These are phyloP conservation scores for Symbiotaphrina buchneri DNA, from an alignment of 495 filamentous ascomycete species.

Conservation along the genomic window DNA sequence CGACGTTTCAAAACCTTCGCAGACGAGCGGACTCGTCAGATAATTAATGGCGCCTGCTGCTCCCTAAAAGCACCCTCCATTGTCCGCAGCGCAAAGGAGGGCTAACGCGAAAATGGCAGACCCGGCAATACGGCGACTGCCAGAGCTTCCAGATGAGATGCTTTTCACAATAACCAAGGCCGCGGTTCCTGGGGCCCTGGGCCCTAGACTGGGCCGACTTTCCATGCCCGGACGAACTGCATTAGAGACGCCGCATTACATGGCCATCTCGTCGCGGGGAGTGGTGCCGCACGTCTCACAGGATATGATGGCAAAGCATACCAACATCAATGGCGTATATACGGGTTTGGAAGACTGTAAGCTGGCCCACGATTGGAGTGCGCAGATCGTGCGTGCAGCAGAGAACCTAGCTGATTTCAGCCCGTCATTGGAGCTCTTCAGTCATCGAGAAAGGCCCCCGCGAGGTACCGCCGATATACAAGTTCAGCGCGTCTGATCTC, in stretches of 20 bases:
- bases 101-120: too few relatives aligned
- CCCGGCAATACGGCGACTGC: too few relatives aligned
- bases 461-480: constrained; percentile 27
- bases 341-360: constrained; percentile 85
- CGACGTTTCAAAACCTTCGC: too few relatives aligned
- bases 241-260: constrained; percentile 60
- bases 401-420: not conserved
- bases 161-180: constrained; percentile 15
- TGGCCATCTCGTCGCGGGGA: constrained; percentile 62
- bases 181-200: constrained; percentile 8
- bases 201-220: constrained; percentile 37
- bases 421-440: constrained; percentile 19
- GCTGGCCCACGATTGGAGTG: constrained; percentile 10
- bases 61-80: too few relatives aligned
- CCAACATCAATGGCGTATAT: constrained; percentile 44
- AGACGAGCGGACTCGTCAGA: too few relatives aligned
- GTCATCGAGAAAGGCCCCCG: constrained; percentile 51
- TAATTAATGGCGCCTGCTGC: too few relatives aligned
- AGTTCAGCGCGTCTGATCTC: constrained; percentile 8
- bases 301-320: constrained; percentile 49
- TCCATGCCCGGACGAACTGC: constrained; percentile 29
- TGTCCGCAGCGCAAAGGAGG: too few relatives aligned
- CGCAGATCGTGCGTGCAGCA: too few relatives aligned
- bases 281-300: constrained; percentile 70
- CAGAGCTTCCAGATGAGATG: constrained; percentile 11